These are phyloP conservation scores for Aspergillus haitiensis DNA, from an alignment of 495 filamentous ascomycete genomes.

Conservation along the genomic window DNA sequence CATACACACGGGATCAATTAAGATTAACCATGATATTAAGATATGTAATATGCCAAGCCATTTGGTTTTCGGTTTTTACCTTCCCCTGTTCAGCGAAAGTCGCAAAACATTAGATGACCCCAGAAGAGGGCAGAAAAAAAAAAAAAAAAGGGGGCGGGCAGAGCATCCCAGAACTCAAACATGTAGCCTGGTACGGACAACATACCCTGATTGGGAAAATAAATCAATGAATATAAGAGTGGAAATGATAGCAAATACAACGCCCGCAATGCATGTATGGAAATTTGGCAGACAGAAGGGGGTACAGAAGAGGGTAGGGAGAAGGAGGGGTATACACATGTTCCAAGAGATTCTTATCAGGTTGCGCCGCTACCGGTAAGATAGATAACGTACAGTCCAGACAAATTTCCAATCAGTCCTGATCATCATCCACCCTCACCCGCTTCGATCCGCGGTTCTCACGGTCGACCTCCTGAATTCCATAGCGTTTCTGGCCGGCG, in stretches of 20 bases:
- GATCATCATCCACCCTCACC: slow-evolving; percentile 76
- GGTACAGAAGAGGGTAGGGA: neutral
- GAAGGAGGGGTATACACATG: neutral
- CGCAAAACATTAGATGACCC: too few species aligned
- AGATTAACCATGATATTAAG: too few species aligned
- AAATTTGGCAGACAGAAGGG: slow-evolving; percentile 10
- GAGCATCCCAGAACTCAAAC: too few species aligned
- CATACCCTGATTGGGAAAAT: neutral
- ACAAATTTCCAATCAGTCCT: slow-evolving; percentile 42
- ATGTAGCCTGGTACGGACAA: too few species aligned
- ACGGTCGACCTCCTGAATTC: slow-evolving; percentile 70
- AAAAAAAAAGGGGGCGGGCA: too few species aligned
- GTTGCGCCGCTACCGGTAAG: neutral
- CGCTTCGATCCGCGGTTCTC: slow-evolving; percentile 67
- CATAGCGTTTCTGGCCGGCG: slow-evolving; percentile 74
- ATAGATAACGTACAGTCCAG: neutral
- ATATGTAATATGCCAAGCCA: too few species aligned
- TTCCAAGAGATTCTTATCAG: neutral
- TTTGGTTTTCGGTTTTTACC: too few species aligned
- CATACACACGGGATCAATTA: too few species aligned
- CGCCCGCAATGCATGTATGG: slow-evolving; percentile 17
- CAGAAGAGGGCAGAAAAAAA: too few species aligned
- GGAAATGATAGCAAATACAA: too few species aligned
- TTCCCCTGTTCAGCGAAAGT: too few species aligned
- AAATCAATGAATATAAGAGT: neutral